Conservation (phyloP, 148 eudicot genomes). For the Rhododendron williamsianum region DNA sequence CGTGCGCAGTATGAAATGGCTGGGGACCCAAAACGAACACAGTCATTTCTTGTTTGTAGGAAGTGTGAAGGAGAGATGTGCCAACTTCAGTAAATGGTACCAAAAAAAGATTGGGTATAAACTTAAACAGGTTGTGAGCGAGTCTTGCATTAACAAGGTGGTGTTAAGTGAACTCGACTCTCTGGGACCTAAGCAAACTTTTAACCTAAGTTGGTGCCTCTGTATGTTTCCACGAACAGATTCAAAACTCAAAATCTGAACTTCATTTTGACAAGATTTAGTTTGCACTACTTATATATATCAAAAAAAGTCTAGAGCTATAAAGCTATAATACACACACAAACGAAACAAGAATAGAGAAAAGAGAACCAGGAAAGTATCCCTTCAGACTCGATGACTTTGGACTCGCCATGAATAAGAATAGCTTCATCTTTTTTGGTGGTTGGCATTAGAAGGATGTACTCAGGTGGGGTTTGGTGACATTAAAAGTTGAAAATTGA, state of each 20-base stretch:
- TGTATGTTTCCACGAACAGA: background rate
- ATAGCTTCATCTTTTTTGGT: too few species aligned
- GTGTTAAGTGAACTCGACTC: background rate
- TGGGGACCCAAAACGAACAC: too few species aligned
- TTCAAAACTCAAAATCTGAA: background rate
- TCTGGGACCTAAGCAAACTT: background rate
- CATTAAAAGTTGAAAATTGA: background rate
- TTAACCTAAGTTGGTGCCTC: background rate
- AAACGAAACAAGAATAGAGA: background rate
- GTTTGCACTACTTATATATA: background rate
- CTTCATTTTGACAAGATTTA: background rate
- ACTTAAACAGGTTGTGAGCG: background rate
- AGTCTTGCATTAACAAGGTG: background rate
- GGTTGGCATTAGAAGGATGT: background rate
- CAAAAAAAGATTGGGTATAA: background rate
- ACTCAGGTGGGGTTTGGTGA: background rate
- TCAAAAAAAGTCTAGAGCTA: background rate
- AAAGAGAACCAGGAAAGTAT: background rate
- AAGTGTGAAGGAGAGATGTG: background rate
- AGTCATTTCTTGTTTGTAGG: background rate
- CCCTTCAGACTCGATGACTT: background rate
- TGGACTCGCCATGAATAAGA: background rate
- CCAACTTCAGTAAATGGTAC: background rate
- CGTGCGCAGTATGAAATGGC: too few species aligned
- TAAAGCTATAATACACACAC: background rate